A percentile compares a stretch with the other conserved stretches of the same genome.
phyloP scores from a whole-genome alignment of 306 rosid species.

The Luffa acutangula region DNA sequence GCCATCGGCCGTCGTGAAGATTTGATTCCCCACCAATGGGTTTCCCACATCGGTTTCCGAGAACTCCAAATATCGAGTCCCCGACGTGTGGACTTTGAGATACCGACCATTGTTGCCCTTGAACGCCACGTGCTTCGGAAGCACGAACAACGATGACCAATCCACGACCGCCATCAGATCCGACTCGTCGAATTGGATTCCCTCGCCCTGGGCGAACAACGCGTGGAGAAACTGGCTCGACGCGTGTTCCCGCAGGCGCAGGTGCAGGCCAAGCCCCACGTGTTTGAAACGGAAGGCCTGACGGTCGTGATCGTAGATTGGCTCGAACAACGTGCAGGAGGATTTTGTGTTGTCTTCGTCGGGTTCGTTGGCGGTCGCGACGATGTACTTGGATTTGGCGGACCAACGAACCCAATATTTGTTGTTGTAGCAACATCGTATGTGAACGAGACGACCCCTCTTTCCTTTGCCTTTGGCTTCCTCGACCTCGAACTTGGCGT shows the following conservation, averaged over 20 bases:
- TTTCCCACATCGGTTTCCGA: neutral
- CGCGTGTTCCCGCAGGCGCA: neutral
- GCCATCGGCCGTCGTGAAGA: neutral
- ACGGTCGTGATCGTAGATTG: neutral
- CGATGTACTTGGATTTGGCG: neutral
- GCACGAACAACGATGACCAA: neutral
- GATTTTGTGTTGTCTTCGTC: neutral
- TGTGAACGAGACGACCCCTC: neutral
- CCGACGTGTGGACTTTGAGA: neutral
- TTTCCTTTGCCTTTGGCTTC: neutral
- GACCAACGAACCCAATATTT: slow-evolving; percentile 7
- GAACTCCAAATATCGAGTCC: neutral
- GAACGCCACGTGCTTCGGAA: slow-evolving; percentile 11
- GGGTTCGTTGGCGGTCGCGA: neutral
- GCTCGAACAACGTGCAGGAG: slow-evolving; percentile 14
- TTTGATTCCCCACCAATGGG: neutral
- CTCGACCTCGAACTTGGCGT: neutral
- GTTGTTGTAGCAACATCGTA: slow-evolving; percentile 13
- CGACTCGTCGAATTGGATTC: neutral
- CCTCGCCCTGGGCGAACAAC: neutral
- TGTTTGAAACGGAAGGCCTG: neutral
- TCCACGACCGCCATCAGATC: neutral
- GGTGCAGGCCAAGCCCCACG: neutral
- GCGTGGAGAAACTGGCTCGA: neutral
- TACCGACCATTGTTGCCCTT: neutral